Percentiles rank a stretch among this genome's conserved stretches.
Conservation (phyloP, 2,329 filamentous ascomycete genomes). For the Plectosphaerella plurivora region DNA sequence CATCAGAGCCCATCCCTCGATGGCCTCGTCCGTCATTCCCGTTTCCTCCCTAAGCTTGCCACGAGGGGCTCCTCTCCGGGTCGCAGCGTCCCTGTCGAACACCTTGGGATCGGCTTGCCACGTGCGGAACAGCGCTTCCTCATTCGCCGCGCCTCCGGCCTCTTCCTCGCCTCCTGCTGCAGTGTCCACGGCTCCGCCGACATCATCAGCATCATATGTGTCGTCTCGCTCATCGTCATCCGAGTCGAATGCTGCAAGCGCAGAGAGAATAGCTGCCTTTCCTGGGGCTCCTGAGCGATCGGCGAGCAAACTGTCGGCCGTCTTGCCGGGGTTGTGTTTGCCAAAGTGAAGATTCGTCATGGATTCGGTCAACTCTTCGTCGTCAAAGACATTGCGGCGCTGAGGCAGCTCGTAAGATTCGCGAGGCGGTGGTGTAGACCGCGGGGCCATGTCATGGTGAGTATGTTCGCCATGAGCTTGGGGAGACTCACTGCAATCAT, state of each 20-base stretch:
- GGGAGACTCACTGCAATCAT: slow-evolving; percentile 11
- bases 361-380: slow-evolving; percentile 72
- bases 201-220: slow-evolving; percentile 89
- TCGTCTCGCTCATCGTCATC: slow-evolving; percentile 97
- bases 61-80: slow-evolving; percentile 60
- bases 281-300: slow-evolving; percentile 62
- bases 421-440: slow-evolving; percentile 48
- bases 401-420: slow-evolving; percentile 34
- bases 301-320: slow-evolving; percentile 67
- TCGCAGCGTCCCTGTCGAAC: slow-evolving; percentile 69
- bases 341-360: slow-evolving; percentile 73
- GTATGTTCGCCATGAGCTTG: slow-evolving; percentile 12
- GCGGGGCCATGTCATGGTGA: slow-evolving; percentile 45
- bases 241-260: slow-evolving; percentile 81
- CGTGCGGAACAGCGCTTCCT: slow-evolving; percentile 68
- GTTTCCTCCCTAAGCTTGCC: slow-evolving; percentile 67
- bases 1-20: slow-evolving; percentile 95
- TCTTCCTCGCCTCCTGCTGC: slow-evolving; percentile 56
- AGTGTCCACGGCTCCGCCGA: slow-evolving; percentile 80
- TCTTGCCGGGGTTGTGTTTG: slow-evolving; percentile 58
- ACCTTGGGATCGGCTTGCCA: slow-evolving; percentile 61
- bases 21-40: slow-evolving; percentile 85
- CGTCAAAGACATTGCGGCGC: slow-evolving; percentile 72
- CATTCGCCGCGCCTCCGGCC: slow-evolving; percentile 46
- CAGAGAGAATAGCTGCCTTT: slow-evolving; percentile 84